Base-by-base conservation (phyloP, 2,329 filamentous ascomycete genomes). In the Penicillium paneum region DNA sequence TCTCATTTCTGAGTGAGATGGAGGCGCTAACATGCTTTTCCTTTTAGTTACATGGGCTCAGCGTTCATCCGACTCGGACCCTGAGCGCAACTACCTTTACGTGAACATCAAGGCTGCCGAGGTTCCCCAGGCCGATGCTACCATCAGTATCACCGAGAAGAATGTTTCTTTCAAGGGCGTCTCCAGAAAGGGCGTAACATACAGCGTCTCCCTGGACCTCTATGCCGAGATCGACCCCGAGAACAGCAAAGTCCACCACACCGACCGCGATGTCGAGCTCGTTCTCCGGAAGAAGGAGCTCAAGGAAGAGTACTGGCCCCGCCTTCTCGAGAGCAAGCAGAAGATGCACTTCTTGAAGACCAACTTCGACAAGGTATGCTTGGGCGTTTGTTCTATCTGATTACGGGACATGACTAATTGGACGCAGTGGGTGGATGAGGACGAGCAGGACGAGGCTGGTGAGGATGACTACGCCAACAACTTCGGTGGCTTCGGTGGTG, bases 271-370 rank as follows among this genome's bases (percentile, higher is more conserved):
- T 70, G 81, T 97, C 65, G 89, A 96, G 81, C 77, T 97, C 67
- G 89, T 96, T 74, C 83, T 99, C 75, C 85, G 90, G 78, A 99
- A 99, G 89, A 97, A 97, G 87, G 91, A 96, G 71, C 83, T 94
- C 63, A 90, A 91, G 78, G 85, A 91, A 70, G 91, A 94, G 77
- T 97, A 88, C 84, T 99, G 94, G 94, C 92, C 92, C 60, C 86
- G 94, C 62, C 83, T 99, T 69, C 83, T 97, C 73, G 97, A 97
- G 86, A 90, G 93, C 57, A 76, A 80, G 64, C 88, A 90, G 83
- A 96, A 91, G 81, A 79, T 90, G 52, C 94, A 97, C 79, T 99
- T 91, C 84, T 78, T 99, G 70, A 96, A 96, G 87, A 97, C 94
- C 62, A 89, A 99, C 79, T 99, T 99, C 68, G 92, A 97, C 81